Evolutionary conservation across 305 asterid genomes (phyloP).

Genomic region (Solanum aculeatissimum): DNA sequence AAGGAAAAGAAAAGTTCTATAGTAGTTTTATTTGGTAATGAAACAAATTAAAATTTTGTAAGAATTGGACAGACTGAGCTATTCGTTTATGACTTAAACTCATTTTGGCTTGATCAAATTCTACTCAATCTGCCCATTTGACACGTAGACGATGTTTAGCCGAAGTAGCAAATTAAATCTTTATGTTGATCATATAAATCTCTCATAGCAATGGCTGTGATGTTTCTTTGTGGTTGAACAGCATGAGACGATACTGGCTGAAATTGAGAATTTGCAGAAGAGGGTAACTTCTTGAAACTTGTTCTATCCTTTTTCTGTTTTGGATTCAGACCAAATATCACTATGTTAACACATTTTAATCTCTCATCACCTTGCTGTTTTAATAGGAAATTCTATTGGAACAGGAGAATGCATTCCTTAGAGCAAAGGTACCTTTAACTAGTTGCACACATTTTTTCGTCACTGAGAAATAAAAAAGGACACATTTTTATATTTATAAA

Average conservation of each 20-base stretch:
- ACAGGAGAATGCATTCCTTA: constrained; percentile 7
- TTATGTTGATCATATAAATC: neutral
- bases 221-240: neutral
- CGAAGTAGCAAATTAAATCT: neutral
- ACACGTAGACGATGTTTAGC: neutral
- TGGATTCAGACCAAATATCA: neutral
- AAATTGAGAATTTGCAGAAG: constrained; percentile 8
- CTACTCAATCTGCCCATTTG: neutral
- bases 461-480: rapidly evolving
- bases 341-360: neutral
- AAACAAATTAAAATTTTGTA: neutral
- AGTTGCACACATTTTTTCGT: neutral
- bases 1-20: neutral
- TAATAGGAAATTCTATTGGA: constrained; percentile 6
- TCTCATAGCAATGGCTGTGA: neutral
- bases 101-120: neutral
- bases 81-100: neutral
- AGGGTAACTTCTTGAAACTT: neutral
- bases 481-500: neutral
- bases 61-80: neutral
- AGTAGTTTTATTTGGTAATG: neutral
- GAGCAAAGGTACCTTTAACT: constrained; percentile 2
- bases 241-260: constrained; percentile 7
- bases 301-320: neutral
- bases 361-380: neutral